A percentile compares a stretch with the other conserved stretches of the same genome.
These are phyloP conservation scores for Dothistroma pini DNA, from an alignment of 2,329 filamentous ascomycete species.

Conservation along the genomic window DNA sequence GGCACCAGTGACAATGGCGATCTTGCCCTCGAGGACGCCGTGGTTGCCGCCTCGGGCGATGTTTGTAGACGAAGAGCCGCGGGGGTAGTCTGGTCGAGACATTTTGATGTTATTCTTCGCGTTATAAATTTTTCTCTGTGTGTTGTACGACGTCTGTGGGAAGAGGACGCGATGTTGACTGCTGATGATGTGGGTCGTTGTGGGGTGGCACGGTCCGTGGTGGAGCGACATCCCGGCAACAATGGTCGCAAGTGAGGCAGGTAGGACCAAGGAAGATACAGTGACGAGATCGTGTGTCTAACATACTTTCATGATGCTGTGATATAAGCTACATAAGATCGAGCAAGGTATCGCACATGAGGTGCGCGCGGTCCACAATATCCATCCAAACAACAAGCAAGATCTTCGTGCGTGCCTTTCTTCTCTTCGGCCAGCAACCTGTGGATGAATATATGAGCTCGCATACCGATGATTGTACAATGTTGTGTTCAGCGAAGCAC, in stretches of 20 bases:
- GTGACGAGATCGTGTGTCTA: neutral
- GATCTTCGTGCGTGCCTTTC: neutral
- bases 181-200: neutral
- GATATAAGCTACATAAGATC: neutral
- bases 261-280: neutral
- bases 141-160: neutral
- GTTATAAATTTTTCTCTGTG: neutral
- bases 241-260: neutral
- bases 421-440: neutral
- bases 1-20: slow-evolving; percentile 75
- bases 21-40: slow-evolving; percentile 60
- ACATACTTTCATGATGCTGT: neutral
- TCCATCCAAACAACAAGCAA: neutral
- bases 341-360: neutral
- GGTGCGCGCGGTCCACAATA: neutral
- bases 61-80: slow-evolving; percentile 18
- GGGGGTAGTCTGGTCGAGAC: slow-evolving; percentile 20
- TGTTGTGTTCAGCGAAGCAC: slow-evolving; percentile 4
- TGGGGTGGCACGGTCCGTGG: neutral
- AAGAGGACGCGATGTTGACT: neutral
- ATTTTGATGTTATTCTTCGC: slow-evolving; percentile 5
- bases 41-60: slow-evolving; percentile 7
- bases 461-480: neutral
- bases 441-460: neutral
- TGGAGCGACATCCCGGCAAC: neutral